phyloP scores from a whole-genome alignment of 2,329 filamentous ascomycete genomes.

The Fusarium ambrosium region DNA sequence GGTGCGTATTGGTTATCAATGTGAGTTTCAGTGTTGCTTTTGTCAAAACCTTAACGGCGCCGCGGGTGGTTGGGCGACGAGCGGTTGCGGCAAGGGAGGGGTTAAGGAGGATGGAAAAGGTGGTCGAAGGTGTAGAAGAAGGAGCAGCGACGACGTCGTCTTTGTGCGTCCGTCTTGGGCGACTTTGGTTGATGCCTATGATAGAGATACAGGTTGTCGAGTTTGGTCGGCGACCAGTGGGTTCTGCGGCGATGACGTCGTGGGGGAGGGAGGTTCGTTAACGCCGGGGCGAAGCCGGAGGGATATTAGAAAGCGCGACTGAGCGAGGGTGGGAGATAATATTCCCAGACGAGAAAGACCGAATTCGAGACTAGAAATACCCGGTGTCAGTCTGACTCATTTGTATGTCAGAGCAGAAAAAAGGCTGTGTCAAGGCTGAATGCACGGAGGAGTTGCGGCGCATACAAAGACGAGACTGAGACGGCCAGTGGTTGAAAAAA shows the following conservation, averaged over 20 bases:
- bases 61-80: slow-evolving; percentile 16
- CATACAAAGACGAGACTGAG: slow-evolving; percentile 32
- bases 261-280: slow-evolving; percentile 43
- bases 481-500: slow-evolving; percentile 7
- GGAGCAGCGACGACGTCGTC: slow-evolving; percentile 59
- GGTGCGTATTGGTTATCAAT: slow-evolving; percentile 32
- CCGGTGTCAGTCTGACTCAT: slow-evolving; percentile 43
- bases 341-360: slow-evolving; percentile 32
- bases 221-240: slow-evolving; percentile 35
- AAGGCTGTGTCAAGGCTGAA: slow-evolving; percentile 25
- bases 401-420: slow-evolving; percentile 7
- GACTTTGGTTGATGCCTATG: slow-evolving; percentile 50
- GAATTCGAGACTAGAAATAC: slow-evolving; percentile 36
- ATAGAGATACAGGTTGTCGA: slow-evolving; percentile 40
- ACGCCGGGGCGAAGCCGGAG: slow-evolving; percentile 44
- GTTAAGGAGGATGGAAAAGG: slow-evolving; percentile 67
- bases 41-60: slow-evolving; percentile 26
- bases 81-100: slow-evolving; percentile 35
- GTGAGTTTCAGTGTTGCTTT: slow-evolving; percentile 39
- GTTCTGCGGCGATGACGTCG: slow-evolving; percentile 48
- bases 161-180: slow-evolving; percentile 65
- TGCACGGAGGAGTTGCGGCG: slow-evolving; percentile 37
- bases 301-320: slow-evolving; percentile 33
- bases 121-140: slow-evolving; percentile 65
- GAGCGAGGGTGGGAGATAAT: slow-evolving; percentile 44